phyloP scores from a whole-genome alignment of 108 stramenopile species.

The Pseudonitzschia delicatissima region DNA sequence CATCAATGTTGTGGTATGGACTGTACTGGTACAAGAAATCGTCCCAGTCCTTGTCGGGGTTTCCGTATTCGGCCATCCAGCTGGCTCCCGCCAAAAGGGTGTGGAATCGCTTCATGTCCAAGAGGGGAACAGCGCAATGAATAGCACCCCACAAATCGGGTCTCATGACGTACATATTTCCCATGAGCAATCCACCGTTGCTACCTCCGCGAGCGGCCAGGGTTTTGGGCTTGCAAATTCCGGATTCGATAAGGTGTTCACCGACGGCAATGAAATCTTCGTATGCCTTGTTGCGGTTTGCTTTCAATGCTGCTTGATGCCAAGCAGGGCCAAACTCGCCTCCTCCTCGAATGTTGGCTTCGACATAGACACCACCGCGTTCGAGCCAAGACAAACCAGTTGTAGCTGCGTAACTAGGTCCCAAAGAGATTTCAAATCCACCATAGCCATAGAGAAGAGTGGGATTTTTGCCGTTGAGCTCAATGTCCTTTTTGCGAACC shows the following conservation, averaged over 20 bases:
- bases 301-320: constrained; percentile 90
- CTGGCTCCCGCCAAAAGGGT: constrained; percentile 85
- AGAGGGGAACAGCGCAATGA: constrained; percentile 92
- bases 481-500: constrained; percentile 47
- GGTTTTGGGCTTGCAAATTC: constrained; percentile 77
- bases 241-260: constrained; percentile 68
- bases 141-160: constrained; percentile 95
- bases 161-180: constrained; percentile 86
- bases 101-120: constrained; percentile 92
- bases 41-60: constrained; percentile 95
- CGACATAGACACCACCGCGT: constrained; percentile 89
- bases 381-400: constrained; percentile 86
- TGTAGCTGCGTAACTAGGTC: constrained; percentile 81
- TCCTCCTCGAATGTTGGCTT: constrained; percentile 96
- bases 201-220: constrained; percentile 93
- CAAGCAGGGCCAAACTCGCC: constrained; percentile 90
- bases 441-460: constrained; percentile 86
- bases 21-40: constrained; percentile 81
- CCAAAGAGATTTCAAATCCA: constrained; percentile 95
- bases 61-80: constrained; percentile 98
- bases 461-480: constrained; percentile 59
- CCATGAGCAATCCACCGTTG: constrained; percentile 94
- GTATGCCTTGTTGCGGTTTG: constrained; percentile 86
- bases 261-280: constrained; percentile 96
- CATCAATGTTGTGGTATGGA: constrained; percentile 88